These are phyloP conservation scores for Aspergillus floridensis DNA, from an alignment of 2,329 filamentous ascomycete genomes.

Conservation along the genomic window DNA sequence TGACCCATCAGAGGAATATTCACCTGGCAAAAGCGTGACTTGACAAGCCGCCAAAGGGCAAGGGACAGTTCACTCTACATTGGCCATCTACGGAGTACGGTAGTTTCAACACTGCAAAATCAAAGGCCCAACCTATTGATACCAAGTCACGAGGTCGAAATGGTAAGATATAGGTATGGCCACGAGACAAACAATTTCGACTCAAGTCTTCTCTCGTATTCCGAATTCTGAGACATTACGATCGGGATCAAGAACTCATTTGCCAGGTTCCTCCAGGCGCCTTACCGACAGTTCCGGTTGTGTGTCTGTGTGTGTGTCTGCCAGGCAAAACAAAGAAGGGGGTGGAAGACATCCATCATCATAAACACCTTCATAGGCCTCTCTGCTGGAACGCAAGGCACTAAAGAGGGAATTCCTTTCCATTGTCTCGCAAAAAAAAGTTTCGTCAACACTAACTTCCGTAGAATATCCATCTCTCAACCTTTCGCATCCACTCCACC, in stretches of 20 bases:
- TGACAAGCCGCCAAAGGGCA: neutral
- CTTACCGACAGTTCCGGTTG: neutral
- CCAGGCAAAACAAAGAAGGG: neutral
- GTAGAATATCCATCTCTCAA: neutral
- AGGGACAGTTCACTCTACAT: neutral
- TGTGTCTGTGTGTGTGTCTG: neutral
- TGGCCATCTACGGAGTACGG: too few species aligned
- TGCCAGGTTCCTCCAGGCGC: neutral
- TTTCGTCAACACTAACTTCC: too few species aligned
- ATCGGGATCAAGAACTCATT: neutral
- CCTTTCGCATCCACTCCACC: neutral
- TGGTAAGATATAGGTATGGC: neutral
- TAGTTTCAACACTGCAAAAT: too few species aligned
- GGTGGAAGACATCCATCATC: neutral
- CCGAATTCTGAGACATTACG: neutral
- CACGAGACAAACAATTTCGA: neutral
- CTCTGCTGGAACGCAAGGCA: neutral
- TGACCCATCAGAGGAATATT: neutral
- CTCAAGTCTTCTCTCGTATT: neutral
- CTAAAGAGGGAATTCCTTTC: neutral
- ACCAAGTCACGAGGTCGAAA: too few species aligned
- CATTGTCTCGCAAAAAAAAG: neutral
- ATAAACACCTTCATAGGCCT: neutral
- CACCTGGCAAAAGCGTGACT: neutral
- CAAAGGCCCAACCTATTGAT: too few species aligned